Evolutionary conservation across 139 green algal genomes (phyloP), one percentile per base, ranked within the genome.

Genomic region (Raphidocelis subcapitata): DNA sequence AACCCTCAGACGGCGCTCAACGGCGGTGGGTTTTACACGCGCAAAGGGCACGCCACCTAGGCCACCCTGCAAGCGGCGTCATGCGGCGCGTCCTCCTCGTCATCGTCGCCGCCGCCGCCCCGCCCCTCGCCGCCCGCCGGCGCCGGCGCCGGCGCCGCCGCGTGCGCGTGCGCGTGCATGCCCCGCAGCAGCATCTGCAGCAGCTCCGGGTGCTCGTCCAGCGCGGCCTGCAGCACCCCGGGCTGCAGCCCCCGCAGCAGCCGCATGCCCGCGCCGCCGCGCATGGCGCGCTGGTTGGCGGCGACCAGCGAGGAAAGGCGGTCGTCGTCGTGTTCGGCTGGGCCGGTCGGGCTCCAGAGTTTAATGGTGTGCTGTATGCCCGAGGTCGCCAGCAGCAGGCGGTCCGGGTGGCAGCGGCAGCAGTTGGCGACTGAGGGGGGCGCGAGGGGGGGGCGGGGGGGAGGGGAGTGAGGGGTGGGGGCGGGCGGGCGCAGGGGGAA

Each of bases 381-480:
- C 46, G 78, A 89, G 36, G 92, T 97, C 37, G 92, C 92, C 18
- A 97, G 76, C 41, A 95, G 72, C 0, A 88, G 81, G 62, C 87
- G 74, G n/a, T 64, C 76, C 14, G 92, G 92, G 84, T 97, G 92
- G 35, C 76, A 67, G 75, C 90, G 82, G 41, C 88, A 83, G 33
- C 88, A 94, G 82, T 97, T 97, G 67, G 75, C 85, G 5, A 97
- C 88, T n/a, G n/a, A n/a, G n/a, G n/a, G n/a, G n/a, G n/a, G n/a
- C n/a, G n/a, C n/a, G n/a, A n/a, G n/a, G n/a, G n/a, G n/a, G n/a
- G n/a, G n/a, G n/a, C n/a, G n/a, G n/a, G n/a, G n/a, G n/a, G n/a
- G n/a, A n/a, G n/a, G n/a, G n/a, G n/a, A n/a, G n/a, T n/a, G n/a
- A n/a, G n/a, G n/a, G n/a, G n/a, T n/a, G n/a, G n/a, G n/a, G n/a